phyloP scores from a whole-genome alignment of 148 eudicot genomes.

The Mesembryanthemum crystallinum region DNA sequence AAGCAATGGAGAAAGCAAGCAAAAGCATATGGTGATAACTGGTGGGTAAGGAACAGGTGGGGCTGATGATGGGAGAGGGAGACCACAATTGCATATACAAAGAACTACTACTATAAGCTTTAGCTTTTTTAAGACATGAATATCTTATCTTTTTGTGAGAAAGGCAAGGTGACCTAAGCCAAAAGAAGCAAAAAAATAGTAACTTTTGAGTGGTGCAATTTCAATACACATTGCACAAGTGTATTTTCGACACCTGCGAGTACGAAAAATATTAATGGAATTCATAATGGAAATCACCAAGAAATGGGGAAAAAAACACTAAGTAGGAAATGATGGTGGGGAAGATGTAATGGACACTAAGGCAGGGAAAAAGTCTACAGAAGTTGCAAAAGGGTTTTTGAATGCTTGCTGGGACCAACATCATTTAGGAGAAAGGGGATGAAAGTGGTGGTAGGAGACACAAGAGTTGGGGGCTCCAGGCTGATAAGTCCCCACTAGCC shows the following conservation, averaged over 20 bases:
- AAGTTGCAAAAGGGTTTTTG: slow-evolving; percentile 15
- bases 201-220: slow-evolving; percentile 1
- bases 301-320: background rate
- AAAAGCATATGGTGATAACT: slow-evolving; percentile 25
- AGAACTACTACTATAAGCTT: slow-evolving; percentile 4
- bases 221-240: slow-evolving; percentile 11
- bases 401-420: slow-evolving; percentile 13
- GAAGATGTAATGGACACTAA: slow-evolving; percentile 20
- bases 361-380: slow-evolving; percentile 28
- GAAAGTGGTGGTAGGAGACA: slow-evolving; percentile 31
- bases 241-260: slow-evolving; percentile 9
- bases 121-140: slow-evolving; percentile 21
- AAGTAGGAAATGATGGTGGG: slow-evolving; percentile 13
- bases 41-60: slow-evolving; percentile 41
- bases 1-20: slow-evolving; percentile 9
- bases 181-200: background rate
- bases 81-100: slow-evolving; percentile 25
- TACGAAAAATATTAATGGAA: too few relatives aligned
- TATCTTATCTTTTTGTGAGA: slow-evolving; percentile 19
- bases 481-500: slow-evolving; percentile 29
- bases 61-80: slow-evolving; percentile 28
- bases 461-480: slow-evolving; percentile 13
- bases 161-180: slow-evolving; percentile 7
- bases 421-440: slow-evolving; percentile 15
- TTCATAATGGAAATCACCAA: slow-evolving; percentile 9